Base-by-base conservation (phyloP, 768 basidiomycete species). In the Leccinum broughii region DNA sequence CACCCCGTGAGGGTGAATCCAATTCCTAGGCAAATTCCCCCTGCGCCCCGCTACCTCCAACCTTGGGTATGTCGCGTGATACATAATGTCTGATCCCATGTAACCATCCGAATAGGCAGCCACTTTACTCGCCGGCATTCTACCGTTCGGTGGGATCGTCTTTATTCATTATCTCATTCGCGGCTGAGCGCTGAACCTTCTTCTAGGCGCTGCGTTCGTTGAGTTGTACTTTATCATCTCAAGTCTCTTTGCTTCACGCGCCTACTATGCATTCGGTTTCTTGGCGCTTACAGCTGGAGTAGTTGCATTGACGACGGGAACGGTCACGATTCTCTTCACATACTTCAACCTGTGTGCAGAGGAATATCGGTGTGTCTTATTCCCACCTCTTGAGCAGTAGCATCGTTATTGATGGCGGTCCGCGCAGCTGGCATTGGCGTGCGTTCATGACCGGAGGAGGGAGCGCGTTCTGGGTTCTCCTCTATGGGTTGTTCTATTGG, bases 241-340 rank as follows among this genome's bases (percentile, higher is more conserved):
- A 13, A 91, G 88, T 67, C 80, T 98, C 28, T 98, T 97, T 67
- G 95, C 95, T 24, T 90, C 93, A 10, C 84, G 92, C 35, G 91
- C 90, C 50, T 96, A 95, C 77, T 98, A 97, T 72, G 96, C 96
- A 11, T 98, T 98, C 71, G 96, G 96, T 15, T 98, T 98, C 78
- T 76, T 98, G 49, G 90, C 93, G 28, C 77, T 98, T 56, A 95
- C 94, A 0, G 89, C 90, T 54, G 82, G 83, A 14, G 86, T 98
- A 30, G 91, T 95, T 28, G 82, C 82, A 53, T 77, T 98, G 32
- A 97, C 94, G 15, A 90, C 93, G 0, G 95, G 94, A 4, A 96
- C 95, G 0, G 90, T 95, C 44, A 85, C 92, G 5, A 92, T 98
- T 63, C 80, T 92, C 15, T 92, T 92, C 73, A 88, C 88, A 4